Conservation (phyloP, 2,329 filamentous ascomycete genomes). For the Furcasterigmium furcatum region DNA sequence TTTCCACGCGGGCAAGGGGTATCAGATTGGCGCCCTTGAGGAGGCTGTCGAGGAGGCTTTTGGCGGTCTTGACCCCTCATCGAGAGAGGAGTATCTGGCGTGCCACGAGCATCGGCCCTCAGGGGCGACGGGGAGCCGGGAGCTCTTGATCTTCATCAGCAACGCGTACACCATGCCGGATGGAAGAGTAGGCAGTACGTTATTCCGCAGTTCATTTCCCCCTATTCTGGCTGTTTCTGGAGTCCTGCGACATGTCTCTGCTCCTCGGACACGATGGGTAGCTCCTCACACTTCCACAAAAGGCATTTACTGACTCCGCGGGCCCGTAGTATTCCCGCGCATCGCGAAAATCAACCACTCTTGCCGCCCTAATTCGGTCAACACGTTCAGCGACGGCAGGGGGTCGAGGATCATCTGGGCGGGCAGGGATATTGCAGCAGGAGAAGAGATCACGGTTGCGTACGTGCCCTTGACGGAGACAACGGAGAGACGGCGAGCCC, state of each 20-base stretch:
- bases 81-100: conserved; percentile 21
- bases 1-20: conserved; percentile 23
- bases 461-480: conserved; percentile 29
- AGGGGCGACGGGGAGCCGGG: conserved; percentile 14
- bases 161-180: conserved; percentile 31
- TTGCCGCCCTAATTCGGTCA: conserved; percentile 34
- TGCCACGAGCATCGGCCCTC: conserved; percentile 18
- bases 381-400: conserved; percentile 6
- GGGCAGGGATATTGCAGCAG: conserved; percentile 21
- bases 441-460: conserved; percentile 28
- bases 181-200: conserved; percentile 20
- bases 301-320: too few relatives aligned
- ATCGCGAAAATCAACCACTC: conserved; percentile 35
- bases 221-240: too few relatives aligned
- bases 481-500: conserved; percentile 21
- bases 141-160: conserved; percentile 31
- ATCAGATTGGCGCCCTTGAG: conserved; percentile 26
- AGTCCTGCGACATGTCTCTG: too few relatives aligned
- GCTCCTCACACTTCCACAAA: too few relatives aligned
- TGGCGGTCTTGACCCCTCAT: conserved; percentile 15
- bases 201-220: too few relatives aligned
- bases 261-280: too few relatives aligned
- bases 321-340: conserved; percentile 30
- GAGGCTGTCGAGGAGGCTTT: conserved; percentile 19
- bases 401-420: conserved; percentile 30